phyloP scores from a whole-genome alignment of 495 filamentous ascomycete species.

The Talaromyces ruber region DNA sequence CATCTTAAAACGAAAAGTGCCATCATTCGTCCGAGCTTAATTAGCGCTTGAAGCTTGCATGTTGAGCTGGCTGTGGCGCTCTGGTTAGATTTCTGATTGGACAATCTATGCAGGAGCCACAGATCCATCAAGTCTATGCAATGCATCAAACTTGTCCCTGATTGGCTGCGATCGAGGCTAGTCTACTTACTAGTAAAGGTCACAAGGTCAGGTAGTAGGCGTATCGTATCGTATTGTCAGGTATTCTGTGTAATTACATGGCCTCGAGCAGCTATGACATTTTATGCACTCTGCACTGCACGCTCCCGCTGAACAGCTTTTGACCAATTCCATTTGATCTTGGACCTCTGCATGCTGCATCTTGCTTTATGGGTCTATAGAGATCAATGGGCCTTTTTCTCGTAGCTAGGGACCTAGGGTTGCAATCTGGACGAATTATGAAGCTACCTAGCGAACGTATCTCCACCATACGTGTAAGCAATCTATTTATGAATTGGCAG shows the following conservation, averaged over 20 bases:
- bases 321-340: not conserved
- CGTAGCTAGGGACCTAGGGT: not conserved
- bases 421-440: not conserved
- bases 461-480: no score
- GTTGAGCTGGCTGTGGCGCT: conserved; percentile 1
- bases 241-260: not conserved
- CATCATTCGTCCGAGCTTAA: not conserved
- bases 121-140: not conserved
- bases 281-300: not conserved
- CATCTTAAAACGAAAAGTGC: not conserved
- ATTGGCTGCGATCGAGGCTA: not conserved
- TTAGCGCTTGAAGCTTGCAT: not conserved
- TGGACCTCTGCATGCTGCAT: not conserved
- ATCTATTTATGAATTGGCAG: not conserved
- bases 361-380: not conserved
- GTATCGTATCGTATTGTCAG: not conserved
- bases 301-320: not conserved
- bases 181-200: not conserved
- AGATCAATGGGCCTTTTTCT: not conserved
- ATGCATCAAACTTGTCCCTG: not conserved
- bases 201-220: not conserved
- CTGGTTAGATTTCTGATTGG: not conserved
- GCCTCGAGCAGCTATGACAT: not conserved
- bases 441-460: not conserved
- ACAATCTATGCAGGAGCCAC: not conserved